Evolutionary conservation across 2,329 filamentous ascomycete genomes (phyloP).

Genomic region (Tolypocladium nubicola): DNA sequence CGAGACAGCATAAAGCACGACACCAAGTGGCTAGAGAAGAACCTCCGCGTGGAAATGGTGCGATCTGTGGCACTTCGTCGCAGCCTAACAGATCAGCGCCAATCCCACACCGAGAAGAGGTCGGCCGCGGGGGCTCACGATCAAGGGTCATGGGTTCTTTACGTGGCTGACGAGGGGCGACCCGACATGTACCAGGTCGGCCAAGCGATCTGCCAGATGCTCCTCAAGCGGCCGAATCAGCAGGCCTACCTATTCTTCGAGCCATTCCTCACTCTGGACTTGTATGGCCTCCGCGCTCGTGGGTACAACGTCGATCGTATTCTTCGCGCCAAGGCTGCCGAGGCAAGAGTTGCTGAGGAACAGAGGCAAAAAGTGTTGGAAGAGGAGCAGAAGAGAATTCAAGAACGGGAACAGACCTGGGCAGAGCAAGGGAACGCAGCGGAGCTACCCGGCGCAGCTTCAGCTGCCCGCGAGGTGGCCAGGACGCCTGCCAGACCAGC

Average conservation of each 20-base stretch:
- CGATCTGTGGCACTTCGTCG: constrained; percentile 67
- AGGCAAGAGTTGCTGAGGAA: constrained; percentile 78
- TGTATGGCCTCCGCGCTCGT: constrained; percentile 71
- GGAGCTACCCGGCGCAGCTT: constrained; percentile 13
- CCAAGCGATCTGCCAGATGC: constrained; percentile 69
- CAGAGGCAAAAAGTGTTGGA: constrained; percentile 65
- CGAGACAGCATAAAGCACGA: constrained; percentile 76
- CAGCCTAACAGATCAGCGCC: constrained; percentile 59
- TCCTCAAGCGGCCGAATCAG: constrained; percentile 74
- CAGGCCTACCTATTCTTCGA: constrained; percentile 87
- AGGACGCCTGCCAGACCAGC: constrained; percentile 28
- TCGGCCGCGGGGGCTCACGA: constrained; percentile 56
- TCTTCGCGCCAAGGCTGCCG: constrained; percentile 73
- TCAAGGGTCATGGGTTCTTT: constrained; percentile 54
- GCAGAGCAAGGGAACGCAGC: constrained; percentile 20
- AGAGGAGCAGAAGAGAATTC: constrained; percentile 58
- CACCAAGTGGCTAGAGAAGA: constrained; percentile 80
- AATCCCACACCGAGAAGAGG: constrained; percentile 63
- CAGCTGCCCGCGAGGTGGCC: constrained; percentile 27
- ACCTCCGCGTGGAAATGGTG: constrained; percentile 68
- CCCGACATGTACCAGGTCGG: constrained; percentile 89
- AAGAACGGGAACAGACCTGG: constrained; percentile 41
- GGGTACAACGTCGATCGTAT: constrained; percentile 98
- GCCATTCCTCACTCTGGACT: constrained; percentile 75
- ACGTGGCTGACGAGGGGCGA: constrained; percentile 55